Conservation (phyloP, 352 stramenopile species). For the Peronospora destructor region DNA sequence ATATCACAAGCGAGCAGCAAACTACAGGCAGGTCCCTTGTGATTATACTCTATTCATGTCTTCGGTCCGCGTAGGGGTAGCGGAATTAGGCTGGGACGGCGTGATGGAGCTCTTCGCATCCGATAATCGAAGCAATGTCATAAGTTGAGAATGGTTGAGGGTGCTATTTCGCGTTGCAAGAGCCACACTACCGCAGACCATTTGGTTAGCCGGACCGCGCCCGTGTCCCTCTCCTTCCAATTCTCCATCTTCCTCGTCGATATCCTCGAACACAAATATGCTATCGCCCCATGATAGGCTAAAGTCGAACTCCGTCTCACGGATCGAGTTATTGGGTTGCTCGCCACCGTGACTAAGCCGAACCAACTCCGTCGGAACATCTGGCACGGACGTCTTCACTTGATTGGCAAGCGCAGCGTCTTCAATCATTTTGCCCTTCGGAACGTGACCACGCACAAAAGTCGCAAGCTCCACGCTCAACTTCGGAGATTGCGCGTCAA, state of each 20-base stretch:
- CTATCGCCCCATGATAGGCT: conserved; percentile 66
- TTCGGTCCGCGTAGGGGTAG: conserved; percentile 37
- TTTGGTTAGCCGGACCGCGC: conserved; percentile 23
- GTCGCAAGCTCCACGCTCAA: conserved; percentile 34
- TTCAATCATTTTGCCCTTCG: conserved; percentile 63
- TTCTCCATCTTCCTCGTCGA: conserved; percentile 38
- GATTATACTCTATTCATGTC: conserved; percentile 68
- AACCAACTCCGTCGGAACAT: conserved; percentile 51
- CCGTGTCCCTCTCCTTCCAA: conserved; percentile 29
- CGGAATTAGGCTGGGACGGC: conserved; percentile 18
- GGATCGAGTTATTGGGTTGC: conserved; percentile 70
- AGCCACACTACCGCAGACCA: conserved; percentile 41
- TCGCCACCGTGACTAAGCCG: conserved; percentile 57
- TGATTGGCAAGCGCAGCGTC: conserved; percentile 38
- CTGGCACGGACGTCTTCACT: conserved; percentile 40
- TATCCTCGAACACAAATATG: conserved; percentile 69
- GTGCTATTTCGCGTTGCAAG: conserved; percentile 43
- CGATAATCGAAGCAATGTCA: conserved; percentile 48
- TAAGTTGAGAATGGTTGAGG: conserved; percentile 58
- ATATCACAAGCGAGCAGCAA: conserved; percentile 17
- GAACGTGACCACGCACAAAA: conserved; percentile 29
- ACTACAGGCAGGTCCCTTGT: conserved; percentile 11
- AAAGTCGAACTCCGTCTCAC: conserved; percentile 72
- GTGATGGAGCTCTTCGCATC: conserved; percentile 20
- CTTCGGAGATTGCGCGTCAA: conserved; percentile 50